Conservation (phyloP, 2,329 filamentous ascomycete species). For the Fusarium xylarioides region DNA sequence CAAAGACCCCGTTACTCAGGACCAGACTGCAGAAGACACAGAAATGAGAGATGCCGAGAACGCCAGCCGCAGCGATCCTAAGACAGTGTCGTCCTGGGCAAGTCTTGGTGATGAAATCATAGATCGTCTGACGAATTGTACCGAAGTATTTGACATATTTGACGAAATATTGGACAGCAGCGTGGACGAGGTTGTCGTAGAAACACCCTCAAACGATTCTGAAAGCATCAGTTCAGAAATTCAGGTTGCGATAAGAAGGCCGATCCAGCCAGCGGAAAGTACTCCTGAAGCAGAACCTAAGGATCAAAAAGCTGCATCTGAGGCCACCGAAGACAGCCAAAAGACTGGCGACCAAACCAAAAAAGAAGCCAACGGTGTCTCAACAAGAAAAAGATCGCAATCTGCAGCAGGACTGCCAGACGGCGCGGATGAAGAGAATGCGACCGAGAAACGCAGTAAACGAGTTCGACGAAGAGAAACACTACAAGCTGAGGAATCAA, state of each 20-base stretch:
- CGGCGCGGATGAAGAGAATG: conserved; percentile 64
- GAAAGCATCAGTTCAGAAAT: conserved; percentile 25
- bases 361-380: conserved; percentile 51
- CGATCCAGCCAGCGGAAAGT: conserved; percentile 2
- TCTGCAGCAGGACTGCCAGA: conserved; percentile 68
- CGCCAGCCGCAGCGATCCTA: conserved; percentile 16
- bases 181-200: conserved; percentile 40
- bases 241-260: conserved; percentile 12
- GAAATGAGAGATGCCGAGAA: conserved; percentile 34
- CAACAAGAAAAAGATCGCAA: conserved; percentile 68
- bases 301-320: conserved; percentile 39
- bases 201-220: conserved; percentile 24
- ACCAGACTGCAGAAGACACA: conserved; percentile 20
- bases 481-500: conserved; percentile 60
- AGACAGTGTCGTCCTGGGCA: conserved; percentile 45
- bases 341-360: conserved; percentile 44
- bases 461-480: conserved; percentile 67
- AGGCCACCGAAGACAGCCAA: conserved; percentile 32
- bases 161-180: conserved; percentile 41
- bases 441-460: conserved; percentile 70
- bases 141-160: conserved; percentile 44
- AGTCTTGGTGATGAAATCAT: conserved; percentile 48
- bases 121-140: conserved; percentile 44
- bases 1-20: conserved; percentile 19
- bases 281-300: conserved; percentile 3